Base-by-base conservation (phyloP, 2,329 filamentous ascomycete genomes). In the Colletotrichum kahawae region DNA sequence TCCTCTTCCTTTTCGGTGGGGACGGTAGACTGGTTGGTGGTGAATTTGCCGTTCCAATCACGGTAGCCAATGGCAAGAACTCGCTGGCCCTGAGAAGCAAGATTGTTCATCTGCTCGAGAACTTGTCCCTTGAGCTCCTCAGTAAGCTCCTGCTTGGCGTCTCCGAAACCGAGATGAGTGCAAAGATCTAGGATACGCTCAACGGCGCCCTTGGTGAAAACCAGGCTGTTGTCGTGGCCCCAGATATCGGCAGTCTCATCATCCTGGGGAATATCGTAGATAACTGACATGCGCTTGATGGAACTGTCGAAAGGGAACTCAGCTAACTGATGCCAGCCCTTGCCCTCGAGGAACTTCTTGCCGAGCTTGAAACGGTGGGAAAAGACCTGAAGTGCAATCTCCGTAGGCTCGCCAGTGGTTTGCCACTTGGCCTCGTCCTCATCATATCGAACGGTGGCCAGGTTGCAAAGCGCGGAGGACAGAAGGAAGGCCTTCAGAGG, bases 241-340 rank as follows among this genome's bases (percentile, higher is more conserved):
- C 85, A 80, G 13, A 87, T 83, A 24, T 81, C 84, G 12, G 81
- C 81, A 4, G 81, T 82, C 43, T 87, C 84, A 9, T 82, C 81
- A 7, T 80, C 77, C 7, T 65, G 43, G 2, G 89, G 89, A 7
- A 84, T 84, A 63, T 90, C 87, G 83, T 94, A 95, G 60, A 95
- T 89, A 71, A 95, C 93, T 10, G 93, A 94, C 94, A 95, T 95
- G 79, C 93, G 92, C 88, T 95, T 95, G 81, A 95, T 91, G 79
- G 89, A 90, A 71, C 92, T 94, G 82, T 95, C 93, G 80, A 95
- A 96, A n/a, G 93, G 93, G 76, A 94, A 94, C 79, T 95, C 94
- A 67, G 92, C 90, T 2, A 93, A 82, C 79, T 93, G 89, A 77
- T 89, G 89, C 91, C 92, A 93, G n/a, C 89, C 89, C 7, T 85